Evolutionary conservation across 2,329 filamentous ascomycete genomes (phyloP).

Genomic region (Capronia epimyces): DNA sequence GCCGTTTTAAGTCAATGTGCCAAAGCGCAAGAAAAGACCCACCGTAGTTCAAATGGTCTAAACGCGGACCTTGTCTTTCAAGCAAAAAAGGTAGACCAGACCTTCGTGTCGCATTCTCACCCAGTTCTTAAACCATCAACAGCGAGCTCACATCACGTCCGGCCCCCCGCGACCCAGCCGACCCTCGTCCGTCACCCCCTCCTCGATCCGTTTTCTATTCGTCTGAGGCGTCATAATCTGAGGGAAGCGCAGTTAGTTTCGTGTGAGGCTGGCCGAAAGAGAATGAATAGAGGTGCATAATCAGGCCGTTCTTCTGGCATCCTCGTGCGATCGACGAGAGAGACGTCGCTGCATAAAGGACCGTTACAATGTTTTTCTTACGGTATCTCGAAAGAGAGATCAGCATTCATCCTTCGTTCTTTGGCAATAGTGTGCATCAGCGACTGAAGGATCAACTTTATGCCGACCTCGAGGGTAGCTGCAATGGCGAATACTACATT

Average conservation of each 20-base stretch:
- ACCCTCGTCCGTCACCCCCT: neutral
- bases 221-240: neutral
- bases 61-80: too few relatives aligned
- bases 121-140: neutral
- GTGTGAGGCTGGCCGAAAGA: neutral
- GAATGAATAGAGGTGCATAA: constrained; percentile 3
- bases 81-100: neutral
- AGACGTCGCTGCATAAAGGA: neutral
- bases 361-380: constrained; percentile 80
- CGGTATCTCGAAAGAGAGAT: constrained; percentile 94
- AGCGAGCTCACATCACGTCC: neutral
- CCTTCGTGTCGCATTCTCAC: neutral
- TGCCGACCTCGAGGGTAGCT: constrained; percentile 90
- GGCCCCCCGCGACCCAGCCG: too few relatives aligned
- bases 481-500: constrained; percentile 93
- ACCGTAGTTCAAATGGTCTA: too few relatives aligned
- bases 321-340: neutral
- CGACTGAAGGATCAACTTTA: constrained; percentile 84
- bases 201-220: neutral
- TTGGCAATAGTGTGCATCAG: constrained; percentile 87
- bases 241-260: neutral
- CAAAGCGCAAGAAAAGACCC: neutral
- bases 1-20: neutral
- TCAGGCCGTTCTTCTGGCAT: neutral
- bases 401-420: constrained; percentile 93